phyloP scores from a whole-genome alignment of 352 stramenopile genomes.

The Globisporangium nagaii region DNA sequence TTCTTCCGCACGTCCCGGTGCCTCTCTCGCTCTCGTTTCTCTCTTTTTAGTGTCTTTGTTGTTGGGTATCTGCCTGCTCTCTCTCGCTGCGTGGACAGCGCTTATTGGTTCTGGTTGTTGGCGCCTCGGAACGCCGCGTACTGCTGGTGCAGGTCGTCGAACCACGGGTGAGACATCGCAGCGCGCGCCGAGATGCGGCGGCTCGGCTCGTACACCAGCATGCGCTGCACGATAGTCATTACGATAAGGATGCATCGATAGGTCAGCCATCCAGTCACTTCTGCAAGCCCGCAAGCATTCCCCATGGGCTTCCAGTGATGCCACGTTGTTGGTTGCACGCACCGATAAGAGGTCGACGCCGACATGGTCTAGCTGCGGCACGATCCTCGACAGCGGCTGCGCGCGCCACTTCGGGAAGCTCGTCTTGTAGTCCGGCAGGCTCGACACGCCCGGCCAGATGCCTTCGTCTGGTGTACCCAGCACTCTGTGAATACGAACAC shows the following conservation, averaged over 20 bases:
- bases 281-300: neutral
- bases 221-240: constrained; percentile 34
- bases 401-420: constrained; percentile 97
- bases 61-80: neutral
- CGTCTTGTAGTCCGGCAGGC: constrained; percentile 96
- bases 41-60: neutral
- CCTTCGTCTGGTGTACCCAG: constrained; percentile 96
- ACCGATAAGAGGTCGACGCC: constrained; percentile 81
- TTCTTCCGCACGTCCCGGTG: no score
- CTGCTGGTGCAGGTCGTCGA: constrained; percentile 71
- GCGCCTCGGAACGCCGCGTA: constrained; percentile 59
- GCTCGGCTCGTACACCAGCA: constrained; percentile 79
- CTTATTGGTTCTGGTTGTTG: constrained; percentile 40
- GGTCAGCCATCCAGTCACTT: neutral
- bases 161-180: constrained; percentile 83
- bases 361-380: constrained; percentile 76
- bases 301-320: no score
- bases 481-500: constrained; percentile 34
- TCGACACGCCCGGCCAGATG: constrained; percentile 95
- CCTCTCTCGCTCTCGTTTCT: constrained; percentile 3
- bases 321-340: no score
- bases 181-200: constrained; percentile 71
- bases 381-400: constrained; percentile 84
- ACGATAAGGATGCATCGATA: neutral
- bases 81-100: no score